Evolutionary conservation across 441 rosid genomes (phyloP).

Genomic region (Croton laevigatus): DNA sequence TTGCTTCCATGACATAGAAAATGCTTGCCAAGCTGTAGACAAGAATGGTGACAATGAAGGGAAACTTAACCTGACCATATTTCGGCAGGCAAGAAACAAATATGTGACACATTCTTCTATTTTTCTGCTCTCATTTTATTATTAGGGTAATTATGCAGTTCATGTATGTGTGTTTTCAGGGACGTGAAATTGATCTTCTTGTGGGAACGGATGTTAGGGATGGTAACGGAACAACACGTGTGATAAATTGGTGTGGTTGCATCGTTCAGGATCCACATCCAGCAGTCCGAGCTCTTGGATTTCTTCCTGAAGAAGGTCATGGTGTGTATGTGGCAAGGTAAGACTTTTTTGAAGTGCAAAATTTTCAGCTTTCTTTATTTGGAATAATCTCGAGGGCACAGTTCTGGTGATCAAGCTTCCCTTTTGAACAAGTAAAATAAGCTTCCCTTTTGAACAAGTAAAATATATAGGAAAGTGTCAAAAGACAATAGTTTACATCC

Average conservation of each 20-base stretch:
- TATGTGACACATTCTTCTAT: not conserved
- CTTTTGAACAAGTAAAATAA: no score
- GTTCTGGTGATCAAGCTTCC: not conserved
- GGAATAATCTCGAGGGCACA: not conserved
- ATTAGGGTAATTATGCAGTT: not conserved
- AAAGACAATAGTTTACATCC: no score
- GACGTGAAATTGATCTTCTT: slow-evolving; percentile 65
- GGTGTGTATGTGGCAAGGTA: slow-evolving; percentile 95
- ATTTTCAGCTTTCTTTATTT: not conserved
- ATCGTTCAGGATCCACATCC: slow-evolving; percentile 94
- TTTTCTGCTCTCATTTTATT: slow-evolving; percentile 1
- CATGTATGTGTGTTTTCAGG: slow-evolving; percentile 48
- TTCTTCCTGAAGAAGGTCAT: slow-evolving; percentile 98
- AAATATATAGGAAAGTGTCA: no score
- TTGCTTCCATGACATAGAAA: slow-evolving; percentile 89
- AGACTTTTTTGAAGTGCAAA: slow-evolving; percentile 13
- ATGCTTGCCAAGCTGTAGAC: slow-evolving; percentile 78
- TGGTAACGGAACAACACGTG: slow-evolving; percentile 89
- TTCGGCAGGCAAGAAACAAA: slow-evolving; percentile 68
- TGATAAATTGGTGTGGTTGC: slow-evolving; percentile 92
- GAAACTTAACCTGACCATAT: slow-evolving; percentile 70
- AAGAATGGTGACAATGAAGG: slow-evolving; percentile 46
- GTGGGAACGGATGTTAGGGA: slow-evolving; percentile 93
- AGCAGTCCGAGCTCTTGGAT: slow-evolving; percentile 97
- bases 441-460: no score